A percentile compares a stretch with the other conserved stretches of the same genome.
Evolutionary conservation across 495 filamentous ascomycete species (phyloP).

Genomic region (Hypomontagnella monticulosa): DNA sequence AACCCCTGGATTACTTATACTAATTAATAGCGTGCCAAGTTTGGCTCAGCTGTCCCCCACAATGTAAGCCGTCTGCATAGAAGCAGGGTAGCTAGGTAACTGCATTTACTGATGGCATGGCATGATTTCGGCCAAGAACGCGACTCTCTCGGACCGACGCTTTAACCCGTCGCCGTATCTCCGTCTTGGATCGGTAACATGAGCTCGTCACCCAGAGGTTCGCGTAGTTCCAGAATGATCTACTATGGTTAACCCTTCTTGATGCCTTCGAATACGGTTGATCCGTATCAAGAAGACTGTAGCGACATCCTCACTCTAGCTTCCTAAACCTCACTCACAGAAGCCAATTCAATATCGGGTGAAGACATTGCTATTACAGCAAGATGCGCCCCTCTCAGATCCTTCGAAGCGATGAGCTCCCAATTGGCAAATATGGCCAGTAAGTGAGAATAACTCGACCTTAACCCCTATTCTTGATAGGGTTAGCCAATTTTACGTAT

Average conservation of each 20-base stretch:
- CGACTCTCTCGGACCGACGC: conserved; percentile 4
- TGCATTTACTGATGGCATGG: background rate
- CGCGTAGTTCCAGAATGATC: background rate
- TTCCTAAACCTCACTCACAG: background rate
- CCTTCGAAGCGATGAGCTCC: conserved; percentile 26
- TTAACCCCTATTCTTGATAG: too few species aligned
- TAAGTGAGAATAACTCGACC: conserved; percentile 6
- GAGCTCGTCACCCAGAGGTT: background rate
- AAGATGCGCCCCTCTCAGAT: conserved; percentile 31
- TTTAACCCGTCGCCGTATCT: conserved; percentile 15
- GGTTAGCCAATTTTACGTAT: too few species aligned
- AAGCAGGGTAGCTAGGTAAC: background rate
- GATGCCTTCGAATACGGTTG: background rate
- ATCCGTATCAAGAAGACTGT: background rate
- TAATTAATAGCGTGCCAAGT: background rate
- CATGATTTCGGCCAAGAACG: conserved; percentile 3
- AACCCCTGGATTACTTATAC: background rate
- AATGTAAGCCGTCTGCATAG: conserved; percentile 14
- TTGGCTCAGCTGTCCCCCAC: conserved; percentile 4
- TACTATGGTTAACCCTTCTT: background rate
- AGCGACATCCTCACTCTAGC: background rate
- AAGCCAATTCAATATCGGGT: too few species aligned
- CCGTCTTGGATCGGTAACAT: background rate
- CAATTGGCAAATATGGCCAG: conserved; percentile 36
- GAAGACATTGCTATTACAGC: background rate